phyloP scores from a whole-genome alignment of 176 grass and related monocot species.

The Avena eriantha region DNA sequence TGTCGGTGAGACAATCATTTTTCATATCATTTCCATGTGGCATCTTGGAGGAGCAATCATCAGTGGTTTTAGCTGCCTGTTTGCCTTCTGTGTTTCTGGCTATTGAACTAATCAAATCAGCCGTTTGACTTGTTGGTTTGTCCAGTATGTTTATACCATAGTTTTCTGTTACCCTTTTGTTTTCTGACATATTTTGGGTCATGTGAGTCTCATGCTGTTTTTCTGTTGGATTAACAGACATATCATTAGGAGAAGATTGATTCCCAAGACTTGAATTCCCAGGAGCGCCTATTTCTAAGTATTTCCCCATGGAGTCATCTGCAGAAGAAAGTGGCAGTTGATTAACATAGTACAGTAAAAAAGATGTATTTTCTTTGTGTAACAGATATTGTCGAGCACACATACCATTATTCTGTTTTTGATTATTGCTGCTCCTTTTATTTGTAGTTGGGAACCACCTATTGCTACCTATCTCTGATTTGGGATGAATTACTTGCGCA shows the following conservation, averaged over 20 bases:
- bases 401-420: constrained; percentile 75
- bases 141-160: constrained; percentile 35
- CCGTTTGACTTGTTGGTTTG: constrained; percentile 58
- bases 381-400: constrained; percentile 12
- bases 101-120: constrained; percentile 82
- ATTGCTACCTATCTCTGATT: constrained; percentile 70
- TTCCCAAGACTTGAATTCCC: constrained; percentile 55
- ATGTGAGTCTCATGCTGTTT: constrained; percentile 43
- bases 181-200: constrained; percentile 44
- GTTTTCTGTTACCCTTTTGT: constrained; percentile 38
- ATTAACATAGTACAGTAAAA: constrained; percentile 38
- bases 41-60: constrained; percentile 55
- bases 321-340: constrained; percentile 26
- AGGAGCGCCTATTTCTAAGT: constrained; percentile 84
- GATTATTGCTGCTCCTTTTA: constrained; percentile 51
- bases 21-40: constrained; percentile 57
- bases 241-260: constrained; percentile 53
- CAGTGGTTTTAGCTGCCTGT: constrained; percentile 31
- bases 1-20: constrained; percentile 30
- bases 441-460: constrained; percentile 58
- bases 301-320: constrained; percentile 86
- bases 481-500: constrained; percentile 81
- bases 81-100: constrained; percentile 50
- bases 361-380: constrained; percentile 14
- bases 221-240: constrained; percentile 55